Conservation (phyloP, 192 early-diverging fungal genomes). For the Geranomyces michiganensis region DNA sequence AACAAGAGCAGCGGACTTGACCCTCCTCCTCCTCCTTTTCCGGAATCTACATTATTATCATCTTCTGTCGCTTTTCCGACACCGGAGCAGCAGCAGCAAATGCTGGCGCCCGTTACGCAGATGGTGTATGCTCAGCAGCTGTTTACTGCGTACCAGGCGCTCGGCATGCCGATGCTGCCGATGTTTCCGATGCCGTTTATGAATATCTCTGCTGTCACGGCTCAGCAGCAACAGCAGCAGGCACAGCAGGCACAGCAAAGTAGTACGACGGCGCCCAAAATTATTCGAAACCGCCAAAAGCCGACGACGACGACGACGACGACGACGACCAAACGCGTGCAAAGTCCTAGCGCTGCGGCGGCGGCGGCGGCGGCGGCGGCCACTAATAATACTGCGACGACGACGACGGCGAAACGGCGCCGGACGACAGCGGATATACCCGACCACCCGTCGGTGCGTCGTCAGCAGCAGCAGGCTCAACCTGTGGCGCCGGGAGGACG, state of each 20-base stretch:
- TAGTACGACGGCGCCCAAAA: too few species aligned
- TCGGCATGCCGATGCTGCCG: conserved; percentile 1
- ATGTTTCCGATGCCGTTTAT: conserved; percentile 9
- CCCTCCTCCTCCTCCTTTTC: too few species aligned
- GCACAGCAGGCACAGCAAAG: neutral
- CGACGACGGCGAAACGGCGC: too few species aligned
- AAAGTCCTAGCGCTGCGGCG: too few species aligned
- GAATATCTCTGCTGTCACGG: neutral
- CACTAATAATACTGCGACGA: too few species aligned
- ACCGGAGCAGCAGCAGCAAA: neutral
- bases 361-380: too few species aligned
- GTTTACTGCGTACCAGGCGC: conserved; percentile 4
- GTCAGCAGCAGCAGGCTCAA: too few species aligned
- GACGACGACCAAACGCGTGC: neutral
- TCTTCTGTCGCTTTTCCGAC: neutral
- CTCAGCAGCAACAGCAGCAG: conserved; percentile 8
- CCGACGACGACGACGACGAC: neutral
- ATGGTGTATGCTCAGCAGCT: neutral
- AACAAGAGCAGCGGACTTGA: neutral
- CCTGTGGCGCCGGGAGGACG: too few species aligned
- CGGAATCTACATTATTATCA: too few species aligned
- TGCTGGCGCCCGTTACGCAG: neutral
- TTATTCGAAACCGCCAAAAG: too few species aligned
- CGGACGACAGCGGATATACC: too few species aligned
- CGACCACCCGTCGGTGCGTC: too few species aligned